Evolutionary conservation across 176 grass and related monocot species (phyloP).

Genomic region (Raddia distichophylla): DNA sequence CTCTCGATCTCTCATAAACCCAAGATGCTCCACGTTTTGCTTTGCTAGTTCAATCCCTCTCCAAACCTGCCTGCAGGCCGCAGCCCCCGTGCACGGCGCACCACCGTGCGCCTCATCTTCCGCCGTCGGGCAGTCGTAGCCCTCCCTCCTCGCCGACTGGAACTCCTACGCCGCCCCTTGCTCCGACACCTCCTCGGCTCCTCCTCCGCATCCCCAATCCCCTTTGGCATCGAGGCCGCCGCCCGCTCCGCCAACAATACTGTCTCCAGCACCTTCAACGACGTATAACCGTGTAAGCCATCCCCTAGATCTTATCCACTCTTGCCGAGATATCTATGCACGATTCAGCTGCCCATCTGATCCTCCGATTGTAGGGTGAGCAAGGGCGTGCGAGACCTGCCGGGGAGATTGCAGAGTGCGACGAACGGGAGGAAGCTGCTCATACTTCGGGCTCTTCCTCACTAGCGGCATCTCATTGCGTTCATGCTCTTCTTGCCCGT

Average conservation of each 20-base stretch:
- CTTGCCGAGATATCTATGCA: background rate
- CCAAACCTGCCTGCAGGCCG: no score
- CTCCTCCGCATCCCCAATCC: constrained; percentile 56
- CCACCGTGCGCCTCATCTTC: constrained; percentile 20
- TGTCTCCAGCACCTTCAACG: constrained; percentile 82
- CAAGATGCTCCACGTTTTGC: no score
- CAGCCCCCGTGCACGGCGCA: no score
- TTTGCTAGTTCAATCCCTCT: no score
- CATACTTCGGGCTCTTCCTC: constrained; percentile 95
- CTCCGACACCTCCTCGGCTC: constrained; percentile 37
- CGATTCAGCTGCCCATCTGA: background rate
- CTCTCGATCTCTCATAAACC: no score
- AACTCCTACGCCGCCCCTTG: constrained; percentile 82
- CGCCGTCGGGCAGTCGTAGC: constrained; percentile 39
- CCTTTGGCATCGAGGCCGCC: constrained; percentile 90
- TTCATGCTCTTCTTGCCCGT: constrained; percentile 91
- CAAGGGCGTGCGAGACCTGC: constrained; percentile 85
- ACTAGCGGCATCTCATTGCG: constrained; percentile 83
- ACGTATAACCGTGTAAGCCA: constrained; percentile 44
- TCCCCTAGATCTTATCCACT: constrained; percentile 9
- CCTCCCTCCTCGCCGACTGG: constrained; percentile 89
- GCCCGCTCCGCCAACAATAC: constrained; percentile 88
- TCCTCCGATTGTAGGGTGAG: constrained; percentile 49
- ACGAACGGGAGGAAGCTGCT: constrained; percentile 83
- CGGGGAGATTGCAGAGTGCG: constrained; percentile 89